phyloP scores from a whole-genome alignment of 306 rosid species.

The Trifolium fragiferum region DNA sequence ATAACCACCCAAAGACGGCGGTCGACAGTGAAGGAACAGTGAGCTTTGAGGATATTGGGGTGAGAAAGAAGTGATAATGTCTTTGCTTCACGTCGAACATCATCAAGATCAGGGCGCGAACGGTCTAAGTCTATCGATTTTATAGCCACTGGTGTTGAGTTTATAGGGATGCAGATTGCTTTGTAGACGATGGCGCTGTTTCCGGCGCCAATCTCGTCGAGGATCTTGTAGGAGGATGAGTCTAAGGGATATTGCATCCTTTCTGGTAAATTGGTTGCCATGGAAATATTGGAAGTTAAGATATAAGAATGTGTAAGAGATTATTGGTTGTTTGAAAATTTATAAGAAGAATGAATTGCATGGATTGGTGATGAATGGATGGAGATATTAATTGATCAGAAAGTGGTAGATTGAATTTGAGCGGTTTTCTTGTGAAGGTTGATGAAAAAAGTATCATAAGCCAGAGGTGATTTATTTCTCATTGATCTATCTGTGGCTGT shows the following conservation, averaged over 20 bases:
- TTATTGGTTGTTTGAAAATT: background rate
- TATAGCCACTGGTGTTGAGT: conserved; percentile 62
- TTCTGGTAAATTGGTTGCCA: conserved; percentile 33
- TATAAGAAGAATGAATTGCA: background rate
- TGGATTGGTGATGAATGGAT: background rate
- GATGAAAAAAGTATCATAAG: conserved; percentile 27
- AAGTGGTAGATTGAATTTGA: conserved; percentile 26
- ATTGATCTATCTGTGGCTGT: conserved; percentile 12
- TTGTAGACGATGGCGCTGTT: conserved; percentile 64
- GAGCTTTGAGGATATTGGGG: conserved; percentile 64
- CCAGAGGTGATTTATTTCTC: conserved; percentile 39
- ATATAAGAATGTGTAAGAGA: background rate
- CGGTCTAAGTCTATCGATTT: conserved; percentile 68
- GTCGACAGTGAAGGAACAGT: conserved; percentile 64
- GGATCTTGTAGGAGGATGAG: conserved; percentile 44
- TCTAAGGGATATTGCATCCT: conserved; percentile 61
- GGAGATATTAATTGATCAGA: conserved; percentile 27
- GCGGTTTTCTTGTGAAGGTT: conserved; percentile 57
- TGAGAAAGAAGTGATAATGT: conserved; percentile 61
- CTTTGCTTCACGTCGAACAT: conserved; percentile 54
- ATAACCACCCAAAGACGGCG: conserved; percentile 73
- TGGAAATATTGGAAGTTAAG: conserved; percentile 13
- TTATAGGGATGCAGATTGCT: conserved; percentile 59
- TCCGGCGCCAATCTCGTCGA: conserved; percentile 59
- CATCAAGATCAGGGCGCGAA: conserved; percentile 50